These are phyloP conservation scores for Penicillium sp. DNA, from an alignment of 2,329 filamentous ascomycete species.

Conservation along the genomic window DNA sequence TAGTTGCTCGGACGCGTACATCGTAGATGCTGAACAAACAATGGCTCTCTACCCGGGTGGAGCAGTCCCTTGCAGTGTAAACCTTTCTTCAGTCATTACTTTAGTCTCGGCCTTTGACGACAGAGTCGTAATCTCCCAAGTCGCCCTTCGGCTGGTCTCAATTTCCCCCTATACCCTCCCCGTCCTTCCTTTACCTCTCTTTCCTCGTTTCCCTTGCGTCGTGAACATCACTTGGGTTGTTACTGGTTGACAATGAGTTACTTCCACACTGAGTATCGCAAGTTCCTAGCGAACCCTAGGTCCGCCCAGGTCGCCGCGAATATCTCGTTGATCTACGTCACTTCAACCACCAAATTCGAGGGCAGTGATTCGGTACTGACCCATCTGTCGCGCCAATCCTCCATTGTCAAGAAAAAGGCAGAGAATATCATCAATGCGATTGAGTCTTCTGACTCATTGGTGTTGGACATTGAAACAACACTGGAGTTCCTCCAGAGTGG, in stretches of 20 bases:
- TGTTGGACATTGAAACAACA: constrained; percentile 76
- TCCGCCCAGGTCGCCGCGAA: constrained; percentile 63
- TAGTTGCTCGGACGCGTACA: not conserved
- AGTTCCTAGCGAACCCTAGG: constrained; percentile 69
- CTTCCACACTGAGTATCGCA: constrained; percentile 60
- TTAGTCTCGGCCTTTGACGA: constrained; percentile 2
- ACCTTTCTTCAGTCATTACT: not conserved
- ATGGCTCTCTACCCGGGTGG: not conserved
- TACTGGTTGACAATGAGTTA: constrained; percentile 35
- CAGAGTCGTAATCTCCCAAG: not conserved
- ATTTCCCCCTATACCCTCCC: constrained; percentile 13
- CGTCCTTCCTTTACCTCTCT: constrained; percentile 10
- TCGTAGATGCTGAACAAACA: not conserved
- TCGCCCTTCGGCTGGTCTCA: constrained; percentile 2
- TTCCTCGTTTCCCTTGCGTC: constrained; percentile 13
- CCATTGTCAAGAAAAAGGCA: constrained; percentile 78
- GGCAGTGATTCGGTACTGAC: constrained; percentile 76
- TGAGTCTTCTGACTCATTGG: constrained; percentile 68
- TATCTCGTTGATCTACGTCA: constrained; percentile 81
- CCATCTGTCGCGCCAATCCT: constrained; percentile 71
- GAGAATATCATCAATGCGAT: constrained; percentile 74
- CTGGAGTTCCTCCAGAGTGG: constrained; percentile 80
- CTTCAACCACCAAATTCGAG: constrained; percentile 74
- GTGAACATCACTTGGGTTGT: not conserved
- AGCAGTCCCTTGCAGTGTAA: constrained; percentile 2